Conservation (phyloP, 2,329 filamentous ascomycete genomes). For the Aureobasidium musti region DNA sequence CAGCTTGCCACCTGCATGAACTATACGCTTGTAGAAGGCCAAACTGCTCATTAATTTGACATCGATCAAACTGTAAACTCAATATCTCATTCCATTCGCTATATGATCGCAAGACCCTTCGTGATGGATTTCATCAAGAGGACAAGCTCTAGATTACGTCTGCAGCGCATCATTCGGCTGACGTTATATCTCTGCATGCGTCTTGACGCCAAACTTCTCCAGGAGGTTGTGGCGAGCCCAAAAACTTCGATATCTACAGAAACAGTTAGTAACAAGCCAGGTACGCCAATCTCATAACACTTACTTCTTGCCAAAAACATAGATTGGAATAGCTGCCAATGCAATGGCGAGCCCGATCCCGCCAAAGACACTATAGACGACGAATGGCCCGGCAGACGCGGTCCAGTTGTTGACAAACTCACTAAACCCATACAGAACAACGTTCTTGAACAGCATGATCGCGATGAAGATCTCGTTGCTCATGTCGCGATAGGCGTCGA, state of each 20-base stretch:
- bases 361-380: conserved; percentile 46
- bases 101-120: too few species aligned
- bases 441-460: conserved; percentile 50
- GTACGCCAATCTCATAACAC: too few species aligned
- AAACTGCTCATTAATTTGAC: too few species aligned
- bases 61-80: too few species aligned
- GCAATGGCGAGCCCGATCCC: conserved; percentile 32
- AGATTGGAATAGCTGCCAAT: conserved; percentile 17
- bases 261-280: background rate
- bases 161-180: too few species aligned
- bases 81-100: too few species aligned
- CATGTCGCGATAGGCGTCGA: conserved; percentile 48
- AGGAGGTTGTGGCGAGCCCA: conserved; percentile 29
- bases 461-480: conserved; percentile 49
- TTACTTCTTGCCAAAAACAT: background rate
- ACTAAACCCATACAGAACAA: conserved; percentile 48
- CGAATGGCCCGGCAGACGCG: conserved; percentile 40
- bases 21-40: too few species aligned
- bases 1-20: too few species aligned
- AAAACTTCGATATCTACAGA: conserved; percentile 21
- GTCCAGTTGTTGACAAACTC: conserved; percentile 51
- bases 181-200: conserved; percentile 23
- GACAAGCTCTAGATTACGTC: too few species aligned
- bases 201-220: conserved; percentile 24
- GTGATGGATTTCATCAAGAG: too few species aligned